Evolutionary conservation across 768 basidiomycete genomes (phyloP).

Genomic region (Amanita thiersii): DNA sequence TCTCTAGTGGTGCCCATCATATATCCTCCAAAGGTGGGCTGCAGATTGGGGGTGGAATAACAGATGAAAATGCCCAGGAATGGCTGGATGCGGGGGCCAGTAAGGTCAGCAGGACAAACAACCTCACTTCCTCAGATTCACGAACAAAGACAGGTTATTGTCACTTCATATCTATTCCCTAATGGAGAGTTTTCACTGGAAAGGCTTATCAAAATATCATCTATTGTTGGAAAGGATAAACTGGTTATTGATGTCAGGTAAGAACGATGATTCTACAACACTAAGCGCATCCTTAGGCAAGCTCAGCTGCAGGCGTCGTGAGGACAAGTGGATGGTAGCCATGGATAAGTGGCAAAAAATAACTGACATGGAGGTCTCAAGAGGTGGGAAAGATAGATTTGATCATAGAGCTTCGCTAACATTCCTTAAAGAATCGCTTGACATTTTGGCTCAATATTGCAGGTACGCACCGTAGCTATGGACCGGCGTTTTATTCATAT

Average conservation of each 20-base stretch:
- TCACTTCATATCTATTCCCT: conserved; percentile 96
- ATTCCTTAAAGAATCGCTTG: conserved; percentile 56
- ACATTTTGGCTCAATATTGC: conserved; percentile 72
- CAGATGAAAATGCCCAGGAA: conserved; percentile 62
- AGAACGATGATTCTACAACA: conserved; percentile 11
- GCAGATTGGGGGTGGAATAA: conserved; percentile 94
- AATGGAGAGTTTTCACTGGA: conserved; percentile 69
- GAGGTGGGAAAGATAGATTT: conserved; percentile 38
- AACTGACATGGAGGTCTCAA: conserved; percentile 87
- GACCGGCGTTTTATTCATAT: conserved; percentile 2
- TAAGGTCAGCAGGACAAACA: conserved; percentile 42
- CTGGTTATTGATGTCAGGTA: conserved; percentile 95
- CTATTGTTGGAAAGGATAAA: conserved; percentile 68
- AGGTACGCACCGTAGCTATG: conserved; percentile 34
- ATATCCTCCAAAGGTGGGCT: conserved; percentile 59
- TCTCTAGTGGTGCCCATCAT: conserved; percentile 7
- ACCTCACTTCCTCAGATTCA: neutral
- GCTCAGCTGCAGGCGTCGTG: conserved; percentile 75
- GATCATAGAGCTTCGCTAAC: neutral
- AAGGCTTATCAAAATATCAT: conserved; percentile 54
- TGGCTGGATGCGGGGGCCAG: conserved; percentile 90
- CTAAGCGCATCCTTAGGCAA: neutral
- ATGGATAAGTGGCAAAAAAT: conserved; percentile 99
- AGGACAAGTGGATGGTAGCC: conserved; percentile 81
- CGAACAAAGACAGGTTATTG: conserved; percentile 65